These are phyloP conservation scores for Globisporangium orthogonon DNA, from an alignment of 352 stramenopile genomes.

Conservation along the genomic window DNA sequence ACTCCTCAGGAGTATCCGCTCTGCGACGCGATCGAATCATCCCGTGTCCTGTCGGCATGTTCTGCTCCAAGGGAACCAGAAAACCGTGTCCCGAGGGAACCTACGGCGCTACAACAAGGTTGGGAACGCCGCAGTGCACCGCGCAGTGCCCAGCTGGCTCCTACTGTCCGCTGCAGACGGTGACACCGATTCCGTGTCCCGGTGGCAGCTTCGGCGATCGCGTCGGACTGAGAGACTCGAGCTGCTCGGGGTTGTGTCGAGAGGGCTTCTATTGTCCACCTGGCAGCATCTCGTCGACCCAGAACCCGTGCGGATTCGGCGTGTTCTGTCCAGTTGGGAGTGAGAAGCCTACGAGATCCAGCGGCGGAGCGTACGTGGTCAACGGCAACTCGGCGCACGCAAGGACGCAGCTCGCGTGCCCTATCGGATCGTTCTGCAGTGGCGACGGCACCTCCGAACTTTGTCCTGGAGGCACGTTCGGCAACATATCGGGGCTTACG, in stretches of 20 bases:
- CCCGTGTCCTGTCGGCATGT: conserved; percentile 47
- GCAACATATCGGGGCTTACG: conserved; percentile 29
- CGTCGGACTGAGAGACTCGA: conserved; percentile 24
- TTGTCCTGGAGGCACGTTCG: conserved; percentile 64
- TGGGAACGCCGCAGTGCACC: conserved; percentile 30
- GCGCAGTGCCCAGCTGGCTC: conserved; percentile 45
- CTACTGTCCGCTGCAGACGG: conserved; percentile 42
- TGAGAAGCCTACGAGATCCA: conserved; percentile 10
- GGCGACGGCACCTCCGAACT: conserved; percentile 23
- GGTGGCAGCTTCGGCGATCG: conserved; percentile 48
- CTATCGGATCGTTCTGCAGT: conserved; percentile 41
- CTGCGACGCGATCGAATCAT: conserved; percentile 20
- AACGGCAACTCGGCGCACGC: conserved; percentile 20
- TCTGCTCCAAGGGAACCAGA: conserved; percentile 38
- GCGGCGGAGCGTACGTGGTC: conserved; percentile 27
- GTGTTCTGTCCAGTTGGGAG: conserved; percentile 40
- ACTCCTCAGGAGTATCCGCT: conserved; percentile 26
- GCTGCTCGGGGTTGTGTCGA: conserved; percentile 53
- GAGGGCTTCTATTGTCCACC: conserved; percentile 56
- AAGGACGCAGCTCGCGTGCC: conserved; percentile 18
- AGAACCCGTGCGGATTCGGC: conserved; percentile 24
- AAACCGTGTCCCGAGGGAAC: conserved; percentile 41
- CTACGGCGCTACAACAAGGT: conserved; percentile 26
- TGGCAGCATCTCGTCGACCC: conserved; percentile 39
- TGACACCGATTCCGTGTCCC: conserved; percentile 27